Conservation (phyloP, 2,329 filamentous ascomycete genomes). For the Cercospora sp. region DNA sequence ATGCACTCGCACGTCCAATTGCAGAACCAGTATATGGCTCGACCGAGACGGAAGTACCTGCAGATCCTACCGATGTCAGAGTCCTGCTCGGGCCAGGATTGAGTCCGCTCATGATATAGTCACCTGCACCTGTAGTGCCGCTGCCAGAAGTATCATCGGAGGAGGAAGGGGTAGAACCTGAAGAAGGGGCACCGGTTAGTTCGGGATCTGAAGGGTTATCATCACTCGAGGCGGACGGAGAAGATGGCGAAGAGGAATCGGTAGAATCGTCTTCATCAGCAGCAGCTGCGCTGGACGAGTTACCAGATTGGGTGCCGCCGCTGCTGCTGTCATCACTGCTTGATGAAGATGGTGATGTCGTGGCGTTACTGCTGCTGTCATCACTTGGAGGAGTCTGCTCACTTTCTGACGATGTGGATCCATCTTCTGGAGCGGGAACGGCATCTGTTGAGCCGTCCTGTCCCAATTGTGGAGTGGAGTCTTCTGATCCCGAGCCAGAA, state of each 20-base stretch:
- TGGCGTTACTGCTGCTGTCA: not conserved
- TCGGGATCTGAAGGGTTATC: not conserved
- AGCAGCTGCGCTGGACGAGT: not conserved
- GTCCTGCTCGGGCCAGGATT: not conserved
- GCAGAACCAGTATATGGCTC: not conserved
- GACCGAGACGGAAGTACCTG: constrained; percentile 18
- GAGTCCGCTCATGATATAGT: constrained; percentile 4
- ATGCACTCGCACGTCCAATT: not conserved
- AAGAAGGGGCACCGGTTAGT: not conserved
- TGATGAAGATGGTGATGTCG: not conserved
- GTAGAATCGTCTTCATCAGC: not conserved
- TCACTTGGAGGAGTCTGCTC: not conserved
- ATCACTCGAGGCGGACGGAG: not conserved
- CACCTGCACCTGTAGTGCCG: not conserved
- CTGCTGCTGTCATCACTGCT: not conserved
- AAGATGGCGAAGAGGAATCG: not conserved
- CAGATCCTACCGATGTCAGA: constrained; percentile 9
- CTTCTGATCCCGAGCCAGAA: not conserved
- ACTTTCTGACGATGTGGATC: not conserved
- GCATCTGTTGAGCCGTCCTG: not conserved
- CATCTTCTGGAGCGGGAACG: not conserved
- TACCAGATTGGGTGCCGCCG: not conserved
- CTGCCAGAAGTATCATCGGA: not conserved
- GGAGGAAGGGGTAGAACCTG: not conserved
- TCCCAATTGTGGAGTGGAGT: not conserved